These are phyloP conservation scores for Linum tenue DNA, from an alignment of 345 rosid genomes.

Conservation along the genomic window DNA sequence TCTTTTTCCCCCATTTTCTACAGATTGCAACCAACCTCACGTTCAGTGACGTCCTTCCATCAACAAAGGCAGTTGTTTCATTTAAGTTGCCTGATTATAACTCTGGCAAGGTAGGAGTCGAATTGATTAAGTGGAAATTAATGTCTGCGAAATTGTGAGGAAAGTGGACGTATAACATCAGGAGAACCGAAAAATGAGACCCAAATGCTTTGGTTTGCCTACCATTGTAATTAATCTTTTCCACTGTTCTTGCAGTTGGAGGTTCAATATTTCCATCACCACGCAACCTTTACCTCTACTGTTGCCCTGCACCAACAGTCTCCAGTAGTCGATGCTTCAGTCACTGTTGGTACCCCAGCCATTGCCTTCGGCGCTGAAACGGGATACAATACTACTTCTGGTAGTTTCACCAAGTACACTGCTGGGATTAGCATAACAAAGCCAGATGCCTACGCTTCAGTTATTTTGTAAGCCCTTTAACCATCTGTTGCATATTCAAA, in stretches of 20 bases:
- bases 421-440: conserved; percentile 66
- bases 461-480: conserved; percentile 51
- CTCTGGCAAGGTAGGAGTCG: conserved; percentile 60
- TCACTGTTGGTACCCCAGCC: conserved; percentile 69
- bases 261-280: conserved; percentile 77
- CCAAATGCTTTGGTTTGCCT: not conserved
- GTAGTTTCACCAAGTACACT: conserved; percentile 69
- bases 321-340: conserved; percentile 60
- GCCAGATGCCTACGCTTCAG: conserved; percentile 64
- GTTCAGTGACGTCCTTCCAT: conserved; percentile 64
- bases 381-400: conserved; percentile 59
- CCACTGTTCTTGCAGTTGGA: conserved; percentile 45
- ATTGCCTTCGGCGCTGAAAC: conserved; percentile 95
- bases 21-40: conserved; percentile 68
- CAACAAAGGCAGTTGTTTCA: conserved; percentile 67
- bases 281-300: conserved; percentile 62
- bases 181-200: too few species aligned
- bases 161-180: too few species aligned
- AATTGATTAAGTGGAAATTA: too few species aligned
- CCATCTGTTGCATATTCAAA: too few species aligned
- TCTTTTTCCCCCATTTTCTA: conserved; percentile 10
- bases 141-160: too few species aligned
- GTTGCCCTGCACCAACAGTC: conserved; percentile 53
- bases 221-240: too few species aligned
- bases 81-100: conserved; percentile 69